Percentiles rank a stretch among this genome's conserved stretches.
Evolutionary conservation across 2,329 filamentous ascomycete species (phyloP).

Genomic region (Talaromyces sp.): DNA sequence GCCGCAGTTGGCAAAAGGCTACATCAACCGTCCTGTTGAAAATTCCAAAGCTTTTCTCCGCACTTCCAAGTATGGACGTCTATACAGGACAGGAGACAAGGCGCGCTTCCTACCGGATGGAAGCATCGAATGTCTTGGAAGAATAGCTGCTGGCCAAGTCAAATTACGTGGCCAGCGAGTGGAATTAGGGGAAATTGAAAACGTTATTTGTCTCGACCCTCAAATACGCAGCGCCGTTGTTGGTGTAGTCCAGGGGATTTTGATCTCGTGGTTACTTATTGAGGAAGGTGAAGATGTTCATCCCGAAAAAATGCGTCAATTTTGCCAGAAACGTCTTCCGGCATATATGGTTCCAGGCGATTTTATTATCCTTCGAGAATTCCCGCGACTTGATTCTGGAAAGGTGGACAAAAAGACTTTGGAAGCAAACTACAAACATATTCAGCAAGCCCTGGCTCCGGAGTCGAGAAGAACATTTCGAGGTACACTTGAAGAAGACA

Average conservation of each 20-base stretch:
- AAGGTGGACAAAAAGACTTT: constrained; percentile 71
- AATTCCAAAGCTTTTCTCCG: constrained; percentile 67
- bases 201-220: constrained; percentile 57
- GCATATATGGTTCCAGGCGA: constrained; percentile 78
- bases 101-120: constrained; percentile 64
- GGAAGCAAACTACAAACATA: constrained; percentile 47
- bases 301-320: constrained; percentile 45
- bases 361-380: constrained; percentile 56
- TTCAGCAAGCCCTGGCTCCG: constrained; percentile 17
- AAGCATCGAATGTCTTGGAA: constrained; percentile 74
- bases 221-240: constrained; percentile 64
- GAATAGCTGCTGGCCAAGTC: constrained; percentile 74
- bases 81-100: constrained; percentile 85
- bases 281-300: constrained; percentile 36
- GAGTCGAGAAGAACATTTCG: constrained; percentile 14
- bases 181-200: constrained; percentile 73
- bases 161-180: constrained; percentile 81
- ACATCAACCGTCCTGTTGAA: constrained; percentile 75
- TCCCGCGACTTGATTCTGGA: constrained; percentile 75
- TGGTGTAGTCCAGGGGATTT: constrained; percentile 59
- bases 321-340: constrained; percentile 71
- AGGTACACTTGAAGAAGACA: constrained; percentile 22
- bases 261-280: constrained; percentile 71
- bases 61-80: constrained; percentile 56
- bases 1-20: constrained; percentile 70